phyloP scores from a whole-genome alignment of 1,284 basidiomycete genomes.

The Tylopilus orsonianus region DNA sequence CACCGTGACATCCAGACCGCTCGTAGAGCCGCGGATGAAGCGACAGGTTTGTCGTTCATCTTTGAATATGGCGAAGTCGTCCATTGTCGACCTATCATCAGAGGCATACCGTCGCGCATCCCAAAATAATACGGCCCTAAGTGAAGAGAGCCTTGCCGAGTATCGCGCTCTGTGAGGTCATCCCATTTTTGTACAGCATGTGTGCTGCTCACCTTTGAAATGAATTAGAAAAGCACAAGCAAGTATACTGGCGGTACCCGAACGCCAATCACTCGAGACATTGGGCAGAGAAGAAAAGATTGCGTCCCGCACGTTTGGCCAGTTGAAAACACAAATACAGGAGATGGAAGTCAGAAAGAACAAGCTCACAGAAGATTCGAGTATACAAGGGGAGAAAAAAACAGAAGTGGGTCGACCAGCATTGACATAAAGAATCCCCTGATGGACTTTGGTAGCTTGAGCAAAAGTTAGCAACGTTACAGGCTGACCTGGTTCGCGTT shows the following conservation, averaged over 20 bases:
- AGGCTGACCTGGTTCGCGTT: constrained; percentile 54
- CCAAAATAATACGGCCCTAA: constrained; percentile 75
- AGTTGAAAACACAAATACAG: constrained; percentile 68
- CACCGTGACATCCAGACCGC: constrained; percentile 69
- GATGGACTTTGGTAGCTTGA: constrained; percentile 51
- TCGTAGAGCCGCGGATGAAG: constrained; percentile 69
- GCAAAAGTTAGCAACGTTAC: constrained; percentile 51
- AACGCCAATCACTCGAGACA: constrained; percentile 84
- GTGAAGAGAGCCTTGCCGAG: constrained; percentile 82
- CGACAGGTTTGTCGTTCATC: constrained; percentile 55
- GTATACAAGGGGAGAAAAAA: constrained; percentile 55
- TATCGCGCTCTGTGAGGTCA: constrained; percentile 80
- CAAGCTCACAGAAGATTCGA: constrained; percentile 63
- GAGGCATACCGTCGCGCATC: constrained; percentile 78
- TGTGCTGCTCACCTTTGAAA: constrained; percentile 8
- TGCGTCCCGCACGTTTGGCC: constrained; percentile 61
- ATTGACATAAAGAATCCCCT: constrained; percentile 1
- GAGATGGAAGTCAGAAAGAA: constrained; percentile 62
- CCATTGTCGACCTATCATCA: constrained; percentile 28
- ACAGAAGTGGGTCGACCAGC: constrained; percentile 46
- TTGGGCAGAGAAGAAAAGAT: constrained; percentile 85
- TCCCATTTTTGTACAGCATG: neutral
- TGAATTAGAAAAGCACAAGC: constrained; percentile 69
- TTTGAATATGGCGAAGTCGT: neutral
- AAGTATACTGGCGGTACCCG: constrained; percentile 77